Conservation (phyloP, 2,329 filamentous ascomycete species). For the Pseudocercospora cruenta region DNA sequence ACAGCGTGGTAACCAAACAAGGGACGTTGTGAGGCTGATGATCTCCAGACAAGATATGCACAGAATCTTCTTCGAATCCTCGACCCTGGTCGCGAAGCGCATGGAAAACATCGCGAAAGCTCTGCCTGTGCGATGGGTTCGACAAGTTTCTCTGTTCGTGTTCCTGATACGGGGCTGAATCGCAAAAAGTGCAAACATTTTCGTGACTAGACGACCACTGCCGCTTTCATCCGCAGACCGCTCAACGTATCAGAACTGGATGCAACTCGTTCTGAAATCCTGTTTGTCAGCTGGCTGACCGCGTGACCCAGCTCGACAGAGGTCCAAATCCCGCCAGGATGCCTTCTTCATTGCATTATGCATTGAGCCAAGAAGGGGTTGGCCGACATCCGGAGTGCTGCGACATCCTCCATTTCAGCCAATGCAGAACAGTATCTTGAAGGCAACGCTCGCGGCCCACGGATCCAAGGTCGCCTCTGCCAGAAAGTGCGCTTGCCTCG, state of each 20-base stretch:
- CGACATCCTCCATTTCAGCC: background rate
- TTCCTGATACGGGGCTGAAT: background rate
- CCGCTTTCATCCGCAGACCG: background rate
- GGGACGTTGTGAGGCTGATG: background rate
- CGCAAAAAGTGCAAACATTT: background rate
- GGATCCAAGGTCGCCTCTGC: background rate
- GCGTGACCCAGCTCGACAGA: conserved; percentile 1
- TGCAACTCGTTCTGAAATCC: background rate
- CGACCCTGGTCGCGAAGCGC: background rate
- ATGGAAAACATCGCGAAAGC: conserved; percentile 8
- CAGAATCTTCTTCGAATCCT: conserved; percentile 16
- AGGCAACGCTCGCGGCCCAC: background rate
- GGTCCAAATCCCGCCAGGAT: conserved; percentile 3
- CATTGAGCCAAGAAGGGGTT: background rate
- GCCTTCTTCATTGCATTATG: conserved; percentile 7
- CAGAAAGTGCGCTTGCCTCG: conserved; percentile 9
- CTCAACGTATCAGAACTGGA: background rate
- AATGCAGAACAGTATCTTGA: background rate
- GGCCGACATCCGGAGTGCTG: conserved; percentile 5
- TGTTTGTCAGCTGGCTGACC: conserved; percentile 6
- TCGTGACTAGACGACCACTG: background rate
- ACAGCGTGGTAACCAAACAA: background rate
- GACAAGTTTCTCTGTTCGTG: background rate
- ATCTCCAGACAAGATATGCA: conserved; percentile 14
- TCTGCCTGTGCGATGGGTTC: background rate